Percentiles rank a stretch among this genome's conserved stretches.
Conservation (phyloP, 2,329 filamentous ascomycete genomes). For the Penicillium frequentans region DNA sequence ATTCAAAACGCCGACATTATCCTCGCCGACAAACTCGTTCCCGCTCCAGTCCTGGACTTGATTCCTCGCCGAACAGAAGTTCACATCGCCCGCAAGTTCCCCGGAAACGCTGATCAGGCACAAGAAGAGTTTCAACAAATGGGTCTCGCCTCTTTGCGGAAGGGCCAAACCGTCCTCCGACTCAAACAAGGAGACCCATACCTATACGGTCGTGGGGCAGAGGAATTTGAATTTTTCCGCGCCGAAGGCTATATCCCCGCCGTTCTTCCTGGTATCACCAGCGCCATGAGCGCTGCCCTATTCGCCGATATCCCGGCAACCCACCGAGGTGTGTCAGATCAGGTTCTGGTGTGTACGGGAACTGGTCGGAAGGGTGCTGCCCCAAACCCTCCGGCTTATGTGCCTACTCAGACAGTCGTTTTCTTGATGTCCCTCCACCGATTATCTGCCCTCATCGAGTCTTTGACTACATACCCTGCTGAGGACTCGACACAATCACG, state of each 20-base stretch:
- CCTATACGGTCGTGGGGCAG: slow-evolving; percentile 90
- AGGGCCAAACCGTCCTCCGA: slow-evolving; percentile 78
- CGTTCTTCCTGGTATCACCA: slow-evolving; percentile 89
- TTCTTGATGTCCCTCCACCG: slow-evolving; percentile 95
- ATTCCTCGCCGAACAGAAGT: slow-evolving; percentile 87
- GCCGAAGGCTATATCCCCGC: slow-evolving; percentile 66
- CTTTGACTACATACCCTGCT: slow-evolving; percentile 54
- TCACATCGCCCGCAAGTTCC: slow-evolving; percentile 94
- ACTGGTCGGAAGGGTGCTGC: slow-evolving; percentile 87
- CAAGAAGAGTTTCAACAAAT: slow-evolving; percentile 84
- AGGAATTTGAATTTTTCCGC: slow-evolving; percentile 85
- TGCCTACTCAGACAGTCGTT: slow-evolving; percentile 76
- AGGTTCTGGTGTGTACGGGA: slow-evolving; percentile 93
- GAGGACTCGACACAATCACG: slow-evolving; percentile 29
- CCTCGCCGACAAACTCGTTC: slow-evolving; percentile 58
- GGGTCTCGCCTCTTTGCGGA: slow-evolving; percentile 67
- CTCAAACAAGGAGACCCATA: slow-evolving; percentile 97
- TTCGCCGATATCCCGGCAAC: slow-evolving; percentile 88
- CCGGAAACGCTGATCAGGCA: slow-evolving; percentile 90
- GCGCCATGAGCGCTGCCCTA: slow-evolving; percentile 79
- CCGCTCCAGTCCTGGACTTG: slow-evolving; percentile 79
- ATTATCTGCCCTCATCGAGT: slow-evolving; percentile 69
- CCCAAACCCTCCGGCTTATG: slow-evolving; percentile 77
- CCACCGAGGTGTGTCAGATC: slow-evolving; percentile 85
- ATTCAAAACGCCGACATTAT: slow-evolving; percentile 50